Percentiles rank a stretch among this genome's conserved stretches.
Conservation (phyloP, 768 basidiomycete species). For the Hirschioporus abietinus region DNA sequence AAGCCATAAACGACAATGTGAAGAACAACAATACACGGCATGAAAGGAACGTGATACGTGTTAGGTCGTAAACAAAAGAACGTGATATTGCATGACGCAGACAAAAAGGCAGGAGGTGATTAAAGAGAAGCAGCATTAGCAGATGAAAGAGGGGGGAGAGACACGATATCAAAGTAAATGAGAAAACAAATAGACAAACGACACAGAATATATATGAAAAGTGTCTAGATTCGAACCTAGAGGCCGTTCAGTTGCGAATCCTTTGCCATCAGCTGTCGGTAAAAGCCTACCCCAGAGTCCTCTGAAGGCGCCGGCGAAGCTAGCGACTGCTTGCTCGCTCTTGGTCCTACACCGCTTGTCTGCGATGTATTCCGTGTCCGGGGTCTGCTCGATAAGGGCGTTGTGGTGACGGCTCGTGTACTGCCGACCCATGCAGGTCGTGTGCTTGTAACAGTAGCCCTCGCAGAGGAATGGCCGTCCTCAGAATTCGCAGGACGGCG, state of each 20-base stretch:
- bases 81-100: constrained; percentile 8
- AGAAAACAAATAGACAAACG: constrained; percentile 6
- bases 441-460: constrained; percentile 64
- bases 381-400: constrained; percentile 36
- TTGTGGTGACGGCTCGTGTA: constrained; percentile 34
- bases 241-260: constrained; percentile 55
- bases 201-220: constrained; percentile 1
- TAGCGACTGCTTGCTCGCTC: constrained; percentile 38
- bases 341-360: constrained; percentile 48
- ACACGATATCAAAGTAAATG: constrained; percentile 25
- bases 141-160: constrained; percentile 14
- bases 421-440: constrained; percentile 64
- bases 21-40: constrained; percentile 1
- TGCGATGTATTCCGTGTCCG: constrained; percentile 71
- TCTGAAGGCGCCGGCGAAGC: constrained; percentile 72
- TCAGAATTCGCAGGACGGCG: constrained; percentile 47
- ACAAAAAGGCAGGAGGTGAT: constrained; percentile 16
- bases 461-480: constrained; percentile 57
- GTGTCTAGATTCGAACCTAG: constrained; percentile 2
- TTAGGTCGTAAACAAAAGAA: constrained; percentile 7
- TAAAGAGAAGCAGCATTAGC: background rate
- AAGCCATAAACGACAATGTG: background rate
- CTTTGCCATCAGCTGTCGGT: constrained; percentile 74
- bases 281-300: constrained; percentile 81
- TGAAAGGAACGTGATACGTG: constrained; percentile 8